phyloP scores from a whole-genome alignment of 179 eudicot genomes.

The Monotropa hypopitys region DNA sequence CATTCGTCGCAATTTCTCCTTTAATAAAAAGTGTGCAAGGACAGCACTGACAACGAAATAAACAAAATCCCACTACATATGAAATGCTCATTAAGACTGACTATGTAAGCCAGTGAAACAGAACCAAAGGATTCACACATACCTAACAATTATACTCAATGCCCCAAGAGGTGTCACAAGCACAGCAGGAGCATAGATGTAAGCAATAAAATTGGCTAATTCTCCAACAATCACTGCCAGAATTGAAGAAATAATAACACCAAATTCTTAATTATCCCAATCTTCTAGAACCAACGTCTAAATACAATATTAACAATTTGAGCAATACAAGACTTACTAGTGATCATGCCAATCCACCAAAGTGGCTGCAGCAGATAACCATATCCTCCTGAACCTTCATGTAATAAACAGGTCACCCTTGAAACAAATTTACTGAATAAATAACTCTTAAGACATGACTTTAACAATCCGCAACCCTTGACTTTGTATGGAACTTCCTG shows the following conservation, averaged over 20 bases:
- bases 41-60: conserved; percentile 48
- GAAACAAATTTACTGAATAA: background rate
- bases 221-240: conserved; percentile 85
- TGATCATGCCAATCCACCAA: conserved; percentile 93
- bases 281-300: conserved; percentile 1
- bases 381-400: conserved; percentile 79
- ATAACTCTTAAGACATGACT: background rate
- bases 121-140: conserved; percentile 8
- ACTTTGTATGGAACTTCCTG: background rate
- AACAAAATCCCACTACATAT: background rate
- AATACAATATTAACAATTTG: background rate
- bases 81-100: background rate
- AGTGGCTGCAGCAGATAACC: conserved; percentile 79
- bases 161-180: conserved; percentile 94
- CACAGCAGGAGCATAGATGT: conserved; percentile 87
- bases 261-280: background rate
- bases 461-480: background rate
- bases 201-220: conserved; percentile 82
- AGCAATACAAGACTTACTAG: conserved; percentile 44
- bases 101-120: background rate
- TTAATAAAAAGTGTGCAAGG: conserved; percentile 69
- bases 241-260: conserved; percentile 1
- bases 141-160: conserved; percentile 88
- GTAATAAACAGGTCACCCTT: background rate
- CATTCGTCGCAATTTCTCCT: conserved; percentile 64